Evolutionary conservation across 805 yeast species (phyloP), one percentile per base, ranked within the genome.

Genomic region (Wickerhamiella qilinensis): DNA sequence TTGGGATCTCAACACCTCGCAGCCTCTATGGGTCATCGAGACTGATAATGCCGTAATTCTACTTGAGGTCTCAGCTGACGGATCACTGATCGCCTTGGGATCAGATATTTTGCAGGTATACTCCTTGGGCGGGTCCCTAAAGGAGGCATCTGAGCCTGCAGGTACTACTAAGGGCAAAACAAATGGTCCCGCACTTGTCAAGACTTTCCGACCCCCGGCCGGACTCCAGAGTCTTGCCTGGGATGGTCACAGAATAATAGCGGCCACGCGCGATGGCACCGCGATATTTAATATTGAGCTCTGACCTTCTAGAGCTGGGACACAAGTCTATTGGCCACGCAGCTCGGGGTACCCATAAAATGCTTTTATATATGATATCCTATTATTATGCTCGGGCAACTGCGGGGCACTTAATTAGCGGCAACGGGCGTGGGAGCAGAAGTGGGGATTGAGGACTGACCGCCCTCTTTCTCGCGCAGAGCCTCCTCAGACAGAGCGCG

Each of bases 401-500:
- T n/a, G n/a, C n/a, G n/a, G n/a, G n/a, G n/a, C n/a, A n/a, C n/a
- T n/a, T n/a, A n/a, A n/a, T n/a, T n/a, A n/a, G n/a, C n/a, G n/a
- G n/a, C n/a, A n/a, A n/a, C n/a, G n/a, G n/a, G n/a, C n/a, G n/a
- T n/a, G n/a, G n/a, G n/a, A n/a, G n/a, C n/a, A n/a, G n/a, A n/a
- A n/a, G n/a, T n/a, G n/a, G n/a, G n/a, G n/a, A n/a, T n/a, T n/a
- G n/a, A n/a, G n/a, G n/a, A n/a, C n/a, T n/a, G n/a, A n/a, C n/a
- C n/a, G n/a, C n/a, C n/a, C n/a, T n/a, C n/a, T n/a, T n/a, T n/a
- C n/a, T n/a, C n/a, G n/a, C n/a, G n/a, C n/a, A 30, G 33, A 4
- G 20, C 32, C 27, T 39, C 40, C 42, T 48, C 52, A 32, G 37
- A 31, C 41, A 58, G 55, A 68, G 93, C 80, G 69, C 74, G 81